Evolutionary conservation across 257 asterid genomes (phyloP).

Genomic region (Gentiana dahurica): DNA sequence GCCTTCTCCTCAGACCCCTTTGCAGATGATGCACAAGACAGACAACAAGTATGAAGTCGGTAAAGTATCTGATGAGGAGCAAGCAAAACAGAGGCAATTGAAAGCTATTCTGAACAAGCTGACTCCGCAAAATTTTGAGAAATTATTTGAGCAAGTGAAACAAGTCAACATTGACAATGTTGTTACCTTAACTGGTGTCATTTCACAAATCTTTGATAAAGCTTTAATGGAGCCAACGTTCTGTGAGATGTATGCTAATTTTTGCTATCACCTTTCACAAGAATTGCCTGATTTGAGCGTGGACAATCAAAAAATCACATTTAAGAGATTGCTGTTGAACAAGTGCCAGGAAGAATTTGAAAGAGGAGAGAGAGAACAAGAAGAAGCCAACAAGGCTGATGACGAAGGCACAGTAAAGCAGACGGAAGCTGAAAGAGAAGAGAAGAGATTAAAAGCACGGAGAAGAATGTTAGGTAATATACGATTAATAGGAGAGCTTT

Average conservation of each 20-base stretch:
- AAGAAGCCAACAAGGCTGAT: slow-evolving; percentile 74
- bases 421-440: slow-evolving; percentile 83
- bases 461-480: slow-evolving; percentile 91
- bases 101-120: slow-evolving; percentile 87
- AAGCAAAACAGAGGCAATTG: slow-evolving; percentile 80
- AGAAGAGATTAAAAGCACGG: slow-evolving; percentile 54
- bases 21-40: slow-evolving; percentile 69
- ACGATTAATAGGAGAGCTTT: slow-evolving; percentile 85
- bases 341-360: slow-evolving; percentile 97
- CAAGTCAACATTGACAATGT: slow-evolving; percentile 71
- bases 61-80: slow-evolving; percentile 71
- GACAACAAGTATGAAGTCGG: slow-evolving; percentile 84
- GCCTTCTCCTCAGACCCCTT: slow-evolving; percentile 69
- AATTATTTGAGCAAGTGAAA: slow-evolving; percentile 76
- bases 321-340: slow-evolving; percentile 80
- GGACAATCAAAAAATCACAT: slow-evolving; percentile 57
- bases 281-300: slow-evolving; percentile 71
- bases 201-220: slow-evolving; percentile 90
- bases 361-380: slow-evolving; percentile 84
- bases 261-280: slow-evolving; percentile 68
- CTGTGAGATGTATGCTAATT: slow-evolving; percentile 96
- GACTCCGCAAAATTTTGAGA: slow-evolving; percentile 92
- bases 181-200: slow-evolving; percentile 63
- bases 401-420: slow-evolving; percentile 71
- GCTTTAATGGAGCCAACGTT: slow-evolving; percentile 96